Evolutionary conservation across 768 basidiomycete genomes (phyloP), one percentile per base, ranked within the genome.

Genomic region (Inosperma sp.): DNA sequence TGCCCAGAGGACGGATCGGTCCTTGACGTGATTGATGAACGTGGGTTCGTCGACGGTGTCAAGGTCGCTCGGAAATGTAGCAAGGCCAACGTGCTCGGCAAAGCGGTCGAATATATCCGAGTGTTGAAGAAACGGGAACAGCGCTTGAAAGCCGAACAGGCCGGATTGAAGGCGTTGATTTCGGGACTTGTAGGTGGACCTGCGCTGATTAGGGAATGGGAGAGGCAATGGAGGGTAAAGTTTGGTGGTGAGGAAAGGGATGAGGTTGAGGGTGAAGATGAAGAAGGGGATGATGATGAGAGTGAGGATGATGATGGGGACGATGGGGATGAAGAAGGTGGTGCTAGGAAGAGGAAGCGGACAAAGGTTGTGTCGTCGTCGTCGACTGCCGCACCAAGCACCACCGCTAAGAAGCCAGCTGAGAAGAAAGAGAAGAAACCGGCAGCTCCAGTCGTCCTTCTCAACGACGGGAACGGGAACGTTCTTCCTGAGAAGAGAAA

Each of bases 11-110:
- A 69, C 30, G 70, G 67, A 9, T 64, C 61, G 0, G 65, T 68
- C 9, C 66, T 75, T 5, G 84, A 86, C 57, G 70, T 79, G 2
- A 80, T 88, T n/a, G 89, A 93, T 54, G 82, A 84, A 30, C 78
- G 89, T 3, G 92, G 92, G 3, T 92, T 85, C 57, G 85, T 93
- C 2, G 92, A 94, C 59, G 92, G 92, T n/a, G 88, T 94, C 62
- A 88, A 87, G 65, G 86, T 92, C 8, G 92, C 92, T 7, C 77
- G 90, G 52, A 94, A 93, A 68, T 88, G 88, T 65, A 88, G 85
- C 68, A 94, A 94, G 62, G 90, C 90, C 3, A 91, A 89, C 51
- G 88, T 94, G 5, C 77, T 94, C 8, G 89, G 86, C 29, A 94
- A 93, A 55, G 90, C 90, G 0, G 87, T 88, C 8, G 92, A 94